Base-by-base conservation (phyloP, 352 stramenopile species). In the Lagenidium giganteum region DNA sequence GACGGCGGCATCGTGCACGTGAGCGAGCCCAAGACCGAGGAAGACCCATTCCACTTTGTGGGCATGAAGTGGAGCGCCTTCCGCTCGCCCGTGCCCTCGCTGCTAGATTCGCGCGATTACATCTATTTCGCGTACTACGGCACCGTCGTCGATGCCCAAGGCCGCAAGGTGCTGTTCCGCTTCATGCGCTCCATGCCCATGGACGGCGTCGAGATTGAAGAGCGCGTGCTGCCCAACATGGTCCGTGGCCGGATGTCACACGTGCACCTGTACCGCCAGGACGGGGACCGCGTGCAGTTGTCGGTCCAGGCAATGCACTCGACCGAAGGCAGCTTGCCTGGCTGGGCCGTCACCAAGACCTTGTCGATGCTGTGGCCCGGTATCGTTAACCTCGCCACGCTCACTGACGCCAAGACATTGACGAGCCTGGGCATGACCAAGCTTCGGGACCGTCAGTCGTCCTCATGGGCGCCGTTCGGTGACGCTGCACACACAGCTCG, bases 21-120 rank as follows among this genome's bases (percentile, higher is more conserved):
- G 12, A 50, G 62, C 34, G 36, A 62, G 47, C 56, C 50, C 11
- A 48, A 51, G 18, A 67, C 57, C 3, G n/a, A 9, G 5, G 54
- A 71, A 4, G 68, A 81, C 16, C 56, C 63, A 24, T 69, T 75
- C 27, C 58, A 51, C 18, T 81, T 72, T 34, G 64, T 77, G 1
- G 68, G 68, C 26, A 24, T 81, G 21, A 71, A 71, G 24, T 76
- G 65, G 57, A 52, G 63, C 34, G 58, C 59, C 25, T 64, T 75
- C 42, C 62, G 61, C 4, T 65, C 67, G 8, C 64, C 66, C 3
- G 52, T 58, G 16, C 59, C 67, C 0, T 37, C 47, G 27, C n/a
- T 78, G 37, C 47, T 61, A 18, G 57, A 64, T 3, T 64, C 62
- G 24, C 62, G 62, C 17, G 62, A 78, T 36, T 69, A 66, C 16